Conservation (phyloP, 1,139 yeast genomes). For the Kurtzmaniella quercitrusa region DNA sequence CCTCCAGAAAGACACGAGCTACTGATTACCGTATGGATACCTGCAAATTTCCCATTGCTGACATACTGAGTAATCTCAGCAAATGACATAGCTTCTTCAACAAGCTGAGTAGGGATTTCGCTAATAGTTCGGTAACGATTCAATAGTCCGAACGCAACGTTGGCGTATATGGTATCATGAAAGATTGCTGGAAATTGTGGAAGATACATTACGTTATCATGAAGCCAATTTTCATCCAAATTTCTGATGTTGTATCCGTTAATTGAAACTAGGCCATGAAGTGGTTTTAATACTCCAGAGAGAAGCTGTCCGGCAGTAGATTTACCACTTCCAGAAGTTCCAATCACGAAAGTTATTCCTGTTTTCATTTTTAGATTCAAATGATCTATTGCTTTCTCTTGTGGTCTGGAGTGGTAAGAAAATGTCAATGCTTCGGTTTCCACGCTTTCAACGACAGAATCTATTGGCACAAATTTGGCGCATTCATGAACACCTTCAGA, state of each 20-base stretch:
- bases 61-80: constrained; percentile 45
- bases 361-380: not conserved
- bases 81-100: constrained; percentile 48
- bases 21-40: constrained; percentile 51
- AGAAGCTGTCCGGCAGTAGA: constrained; percentile 71
- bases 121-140: constrained; percentile 19
- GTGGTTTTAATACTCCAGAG: constrained; percentile 50
- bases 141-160: constrained; percentile 48
- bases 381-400: not conserved
- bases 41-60: constrained; percentile 44
- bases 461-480: not conserved
- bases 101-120: constrained; percentile 18
- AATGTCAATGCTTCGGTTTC: too few species aligned
- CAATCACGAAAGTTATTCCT: constrained; percentile 61
- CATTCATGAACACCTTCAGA: not conserved
- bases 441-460: not conserved
- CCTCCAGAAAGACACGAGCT: constrained; percentile 79
- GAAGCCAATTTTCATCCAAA: constrained; percentile 50
- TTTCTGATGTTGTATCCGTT: constrained; percentile 47
- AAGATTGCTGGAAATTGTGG: constrained; percentile 70
- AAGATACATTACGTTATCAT: constrained; percentile 62
- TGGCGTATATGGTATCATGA: constrained; percentile 57
- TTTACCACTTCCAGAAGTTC: constrained; percentile 90
- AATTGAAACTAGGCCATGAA: constrained; percentile 51
- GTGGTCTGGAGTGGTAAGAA: constrained; percentile 35